Evolutionary conservation across 169 alveolate species (phyloP).

Genomic region (Plasmodium malariae): DNA sequence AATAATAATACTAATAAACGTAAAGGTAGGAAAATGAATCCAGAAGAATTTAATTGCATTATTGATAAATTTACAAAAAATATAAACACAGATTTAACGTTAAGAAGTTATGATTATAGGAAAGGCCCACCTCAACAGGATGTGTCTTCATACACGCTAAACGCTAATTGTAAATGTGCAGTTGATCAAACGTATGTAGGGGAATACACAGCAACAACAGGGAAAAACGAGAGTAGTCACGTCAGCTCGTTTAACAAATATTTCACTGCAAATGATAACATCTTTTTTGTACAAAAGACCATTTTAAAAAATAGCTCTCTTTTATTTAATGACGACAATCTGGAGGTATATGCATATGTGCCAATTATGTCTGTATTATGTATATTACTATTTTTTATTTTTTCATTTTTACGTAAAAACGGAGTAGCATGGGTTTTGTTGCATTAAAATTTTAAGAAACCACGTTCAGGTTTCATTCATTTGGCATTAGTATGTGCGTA

Average conservation of each 20-base stretch:
- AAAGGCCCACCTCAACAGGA: too few species aligned
- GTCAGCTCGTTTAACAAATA: conserved; percentile 28
- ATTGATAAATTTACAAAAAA: conserved; percentile 23
- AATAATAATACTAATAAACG: too few species aligned
- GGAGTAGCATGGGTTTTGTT: too few species aligned
- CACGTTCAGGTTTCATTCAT: too few species aligned
- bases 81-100: neutral
- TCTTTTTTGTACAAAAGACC: conserved; percentile 21
- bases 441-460: too few species aligned
- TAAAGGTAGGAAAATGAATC: conserved; percentile 19
- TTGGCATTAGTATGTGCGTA: too few species aligned
- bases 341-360: conserved; percentile 14
- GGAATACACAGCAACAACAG: neutral
- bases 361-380: too few species aligned
- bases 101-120: neutral
- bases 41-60: conserved; percentile 15
- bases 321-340: conserved; percentile 8
- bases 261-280: conserved; percentile 45
- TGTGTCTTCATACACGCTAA: too few species aligned
- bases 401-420: too few species aligned
- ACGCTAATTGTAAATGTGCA: too few species aligned
- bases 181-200: neutral
- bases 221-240: neutral
- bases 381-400: too few species aligned
- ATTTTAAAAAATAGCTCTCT: conserved; percentile 27